Evolutionary conservation across 2,329 filamentous ascomycete genomes (phyloP), one percentile per base, ranked within the genome.

Genomic region (Ophiostoma ulmi): DNA sequence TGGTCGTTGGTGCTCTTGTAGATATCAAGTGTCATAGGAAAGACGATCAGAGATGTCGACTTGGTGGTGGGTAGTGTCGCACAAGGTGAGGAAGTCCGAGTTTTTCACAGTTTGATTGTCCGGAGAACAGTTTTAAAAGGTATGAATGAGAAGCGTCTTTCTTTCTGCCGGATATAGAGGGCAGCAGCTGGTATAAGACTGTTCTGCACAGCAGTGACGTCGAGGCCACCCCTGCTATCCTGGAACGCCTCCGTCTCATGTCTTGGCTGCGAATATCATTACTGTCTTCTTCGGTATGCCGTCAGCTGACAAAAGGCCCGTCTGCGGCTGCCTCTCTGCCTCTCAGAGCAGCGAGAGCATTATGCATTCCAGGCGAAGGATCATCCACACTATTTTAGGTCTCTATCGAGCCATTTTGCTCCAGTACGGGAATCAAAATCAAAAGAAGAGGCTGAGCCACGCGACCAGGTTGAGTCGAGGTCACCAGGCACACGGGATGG

Each of bases 221-320:
- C 52, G n/a, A 58, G n/a, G 22, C 22, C 17, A 7, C 52, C 52
- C 52, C 52, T 58, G 44, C 44, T 48, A 5, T 20, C 44, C 44
- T 48, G 52, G n/a, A 48, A 26, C 52, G 52, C 52, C 52, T 58
- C 52, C 52, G 52, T 26, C n/a, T 58, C n/a, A 13, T 26, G 52
- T 14, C 52, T 58, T 58, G 52, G 52, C 52, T 58, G n/a, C 17
- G 52, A 58, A 58, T 6, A 58, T 58, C 52, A 22, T 58, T 58
- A 26, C 52, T 58, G 11, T 58, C n/a, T 58, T 44, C 39, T 58
- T 58, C 17, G 52, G 22, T 14, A 10, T 26, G 52, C 52, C 52
- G 52, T 58, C 52, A 58, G 52, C 22, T 58, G 52, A 31, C 52
- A 17, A 31, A 31, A 31, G 31, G 31, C 31, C 3, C 31, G 4